These are phyloP conservation scores for Penicillium flavigenum DNA, from an alignment of 495 filamentous ascomycete species.

Conservation along the genomic window DNA sequence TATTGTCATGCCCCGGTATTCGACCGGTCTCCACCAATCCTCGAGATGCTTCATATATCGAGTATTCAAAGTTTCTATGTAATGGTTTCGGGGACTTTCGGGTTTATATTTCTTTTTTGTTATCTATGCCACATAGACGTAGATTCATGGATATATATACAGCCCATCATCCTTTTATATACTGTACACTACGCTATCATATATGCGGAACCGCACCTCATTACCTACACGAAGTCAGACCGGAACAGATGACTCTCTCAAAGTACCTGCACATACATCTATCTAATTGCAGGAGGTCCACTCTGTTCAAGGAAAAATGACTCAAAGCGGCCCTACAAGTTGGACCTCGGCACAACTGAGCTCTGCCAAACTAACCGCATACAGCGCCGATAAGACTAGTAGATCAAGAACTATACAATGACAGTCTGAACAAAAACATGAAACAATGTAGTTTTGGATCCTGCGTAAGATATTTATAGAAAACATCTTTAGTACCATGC, in stretches of 20 bases:
- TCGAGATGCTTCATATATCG: neutral
- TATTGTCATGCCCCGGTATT: conserved; percentile 36
- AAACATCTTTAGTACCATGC: neutral
- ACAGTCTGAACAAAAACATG: neutral
- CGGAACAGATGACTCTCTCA: conserved; percentile 11
- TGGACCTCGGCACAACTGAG: conserved; percentile 29
- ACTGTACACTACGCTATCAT: neutral
- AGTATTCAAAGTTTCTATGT: neutral
- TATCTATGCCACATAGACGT: neutral
- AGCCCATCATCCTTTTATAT: neutral
- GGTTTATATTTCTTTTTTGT: neutral
- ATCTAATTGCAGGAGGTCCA: conserved; percentile 10
- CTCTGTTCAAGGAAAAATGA: conserved; percentile 20
- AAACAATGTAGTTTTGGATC: neutral
- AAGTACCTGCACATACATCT: conserved; percentile 3
- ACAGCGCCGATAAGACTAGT: conserved; percentile 8
- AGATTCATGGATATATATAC: neutral
- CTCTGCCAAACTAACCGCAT: conserved; percentile 12
- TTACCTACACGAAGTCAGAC: conserved; percentile 15
- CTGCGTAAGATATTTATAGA: neutral
- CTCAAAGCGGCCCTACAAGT: conserved; percentile 23
- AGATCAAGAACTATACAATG: conserved; percentile 2
- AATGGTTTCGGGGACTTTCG: neutral
- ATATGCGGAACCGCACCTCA: conserved; percentile 1
- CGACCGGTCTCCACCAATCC: conserved; percentile 23